A percentile compares a stretch with the other conserved stretches of the same genome.
Evolutionary conservation across 2,329 filamentous ascomycete species (phyloP).

Genomic region (Chrysoporthe austroafricana): DNA sequence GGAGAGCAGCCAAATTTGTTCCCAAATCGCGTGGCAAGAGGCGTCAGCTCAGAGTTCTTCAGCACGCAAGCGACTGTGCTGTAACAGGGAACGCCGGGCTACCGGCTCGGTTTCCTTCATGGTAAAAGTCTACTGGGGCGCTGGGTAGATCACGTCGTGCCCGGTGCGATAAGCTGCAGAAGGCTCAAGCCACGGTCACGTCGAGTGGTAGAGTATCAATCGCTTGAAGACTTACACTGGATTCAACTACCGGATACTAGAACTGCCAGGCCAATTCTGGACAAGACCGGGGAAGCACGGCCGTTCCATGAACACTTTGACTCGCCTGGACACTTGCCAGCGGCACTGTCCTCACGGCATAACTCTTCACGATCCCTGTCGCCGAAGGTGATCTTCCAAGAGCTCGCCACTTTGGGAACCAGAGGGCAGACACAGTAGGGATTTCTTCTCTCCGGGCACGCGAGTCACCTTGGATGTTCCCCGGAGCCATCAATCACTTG

Average conservation of each 20-base stretch:
- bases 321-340: too few species aligned
- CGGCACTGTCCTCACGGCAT: neutral
- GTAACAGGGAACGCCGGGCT: neutral
- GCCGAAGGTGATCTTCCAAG: too few species aligned
- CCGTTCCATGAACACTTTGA: neutral
- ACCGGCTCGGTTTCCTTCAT: neutral
- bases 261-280: neutral
- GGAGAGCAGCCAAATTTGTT: neutral
- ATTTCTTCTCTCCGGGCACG: neutral
- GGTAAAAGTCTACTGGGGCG: neutral
- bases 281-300: neutral
- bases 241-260: neutral
- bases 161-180: neutral
- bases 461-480: neutral
- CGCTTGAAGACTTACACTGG: neutral
- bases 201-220: neutral
- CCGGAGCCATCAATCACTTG: neutral
- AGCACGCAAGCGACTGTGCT: neutral
- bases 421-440: neutral
- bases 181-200: neutral
- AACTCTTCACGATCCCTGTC: neutral
- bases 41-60: neutral
- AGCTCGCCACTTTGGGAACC: neutral
- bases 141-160: neutral
- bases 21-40: neutral